Evolutionary conservation across 2,329 filamentous ascomycete species (phyloP), one percentile per base, ranked within the genome.

Genomic region (Neofusicoccum kwambonambiense): DNA sequence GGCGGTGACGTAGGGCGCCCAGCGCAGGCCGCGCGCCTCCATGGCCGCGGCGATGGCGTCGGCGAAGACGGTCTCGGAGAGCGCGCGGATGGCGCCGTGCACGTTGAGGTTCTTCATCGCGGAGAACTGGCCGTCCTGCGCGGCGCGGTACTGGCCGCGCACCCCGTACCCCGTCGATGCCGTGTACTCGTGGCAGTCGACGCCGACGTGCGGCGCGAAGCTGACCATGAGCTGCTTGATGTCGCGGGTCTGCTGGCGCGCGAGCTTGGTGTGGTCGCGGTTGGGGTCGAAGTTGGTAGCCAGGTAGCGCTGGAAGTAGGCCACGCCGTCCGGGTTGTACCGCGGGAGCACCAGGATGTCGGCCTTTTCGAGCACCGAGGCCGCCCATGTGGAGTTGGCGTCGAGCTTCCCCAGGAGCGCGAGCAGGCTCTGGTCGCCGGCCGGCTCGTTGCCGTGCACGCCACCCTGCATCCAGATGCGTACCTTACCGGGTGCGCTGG

Each of bases 51-150:
- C 72, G 35, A 78, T 75, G 0, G 71, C 71, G 6, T 74, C 71
- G 0, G 73, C 75, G 47, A 77, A 77, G 31, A 76, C 65, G 1
- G 67, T 67, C 60, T 77, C 75, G 9, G 72, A 68, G n/a, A 78
- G 69, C n/a, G 70, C 60, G 34, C 76, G 75, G 52, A 78, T 77
- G 0, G 64, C 51, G 0, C 69, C 64, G 27, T 77, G 69, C 49
- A 78, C 76, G 67, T 78, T 77, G 15, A 76, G 68, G 62, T 77
- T 77, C 69, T 74, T 75, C 7, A 74, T 75, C 13, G 73, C 75
- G 47, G 72, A 73, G 66, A 71, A 74, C 69, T 77, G 72, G 39
- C 70, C 75, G 45, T 78, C 76, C 1, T 69, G 2, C 2, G 9
- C 19, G n/a, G 8, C 4, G 66, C 69, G 5, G 27, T 31, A 31